Percentiles rank a stretch among this genome's conserved stretches.
phyloP scores from a whole-genome alignment of 2,329 filamentous ascomycete genomes.

The Calonectria crousiana region DNA sequence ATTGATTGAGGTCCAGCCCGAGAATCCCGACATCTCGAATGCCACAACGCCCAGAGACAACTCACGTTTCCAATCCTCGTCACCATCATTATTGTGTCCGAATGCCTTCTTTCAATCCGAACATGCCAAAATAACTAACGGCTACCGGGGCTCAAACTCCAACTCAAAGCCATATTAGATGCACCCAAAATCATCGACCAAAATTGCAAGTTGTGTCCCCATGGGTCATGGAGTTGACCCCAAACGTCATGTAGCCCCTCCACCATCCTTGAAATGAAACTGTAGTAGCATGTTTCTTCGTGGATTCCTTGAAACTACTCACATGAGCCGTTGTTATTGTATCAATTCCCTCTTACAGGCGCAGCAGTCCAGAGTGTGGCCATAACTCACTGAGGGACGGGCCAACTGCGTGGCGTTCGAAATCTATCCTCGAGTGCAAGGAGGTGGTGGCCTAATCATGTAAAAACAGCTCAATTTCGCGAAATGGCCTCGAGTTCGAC shows the following conservation, averaged over 20 bases:
- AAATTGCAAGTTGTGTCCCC: background rate
- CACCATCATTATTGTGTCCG: background rate
- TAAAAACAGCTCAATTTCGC: background rate
- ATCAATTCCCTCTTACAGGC: background rate
- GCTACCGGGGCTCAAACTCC: too few species aligned
- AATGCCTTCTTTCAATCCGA: background rate
- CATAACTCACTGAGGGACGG: background rate
- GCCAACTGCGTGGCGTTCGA: background rate
- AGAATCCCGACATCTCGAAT: background rate
- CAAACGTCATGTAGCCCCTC: background rate
- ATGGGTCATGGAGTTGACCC: background rate
- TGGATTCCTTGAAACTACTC: background rate
- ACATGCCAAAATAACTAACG: background rate
- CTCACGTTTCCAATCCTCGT: background rate
- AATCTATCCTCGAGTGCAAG: background rate
- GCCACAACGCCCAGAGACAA: background rate
- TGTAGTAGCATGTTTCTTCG: background rate
- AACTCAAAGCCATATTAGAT: background rate
- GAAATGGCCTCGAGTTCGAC: background rate
- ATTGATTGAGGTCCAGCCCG: background rate
- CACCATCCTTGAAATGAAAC: background rate
- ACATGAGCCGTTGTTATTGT: background rate
- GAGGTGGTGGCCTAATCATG: background rate
- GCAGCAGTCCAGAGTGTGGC: background rate
- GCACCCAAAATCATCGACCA: background rate